Percentiles rank a stretch among this genome's conserved stretches.
phyloP scores from a whole-genome alignment of 139 green algal species.

The Chlorella sp. region DNA sequence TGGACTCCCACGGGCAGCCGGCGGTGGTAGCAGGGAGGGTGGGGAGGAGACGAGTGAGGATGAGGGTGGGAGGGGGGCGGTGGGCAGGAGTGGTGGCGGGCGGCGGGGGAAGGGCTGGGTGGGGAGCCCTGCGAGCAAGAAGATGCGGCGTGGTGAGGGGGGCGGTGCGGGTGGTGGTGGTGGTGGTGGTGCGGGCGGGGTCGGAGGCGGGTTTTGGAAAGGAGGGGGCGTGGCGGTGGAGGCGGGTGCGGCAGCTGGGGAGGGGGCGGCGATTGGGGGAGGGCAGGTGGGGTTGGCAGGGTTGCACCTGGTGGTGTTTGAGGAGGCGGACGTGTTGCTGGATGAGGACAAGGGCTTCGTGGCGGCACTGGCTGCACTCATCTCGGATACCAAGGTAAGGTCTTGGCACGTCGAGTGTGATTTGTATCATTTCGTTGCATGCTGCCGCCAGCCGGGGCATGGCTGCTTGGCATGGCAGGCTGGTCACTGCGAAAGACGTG shows the following conservation, averaged over 20 bases:
- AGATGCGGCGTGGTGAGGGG: no score
- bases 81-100: no score
- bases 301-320: slow-evolving; percentile 35
- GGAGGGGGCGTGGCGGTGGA: no score
- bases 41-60: no score
- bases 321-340: slow-evolving; percentile 37
- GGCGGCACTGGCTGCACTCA: slow-evolving; percentile 15
- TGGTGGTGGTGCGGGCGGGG: no score
- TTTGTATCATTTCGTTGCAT: not conserved
- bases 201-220: not conserved
- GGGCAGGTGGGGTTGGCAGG: not conserved
- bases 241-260: not conserved
- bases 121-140: no score
- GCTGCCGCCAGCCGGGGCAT: not conserved
- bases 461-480: not conserved
- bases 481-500: not conserved
- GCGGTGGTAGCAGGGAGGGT: no score
- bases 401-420: no score
- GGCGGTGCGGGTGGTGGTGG: no score
- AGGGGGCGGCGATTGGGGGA: not conserved
- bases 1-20: no score
- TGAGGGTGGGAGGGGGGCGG: not conserved
- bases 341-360: slow-evolving; percentile 39
- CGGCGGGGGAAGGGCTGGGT: no score
- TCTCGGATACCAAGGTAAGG: slow-evolving; percentile 33